Percentiles rank a stretch among this genome's conserved stretches.
phyloP scores from a whole-genome alignment of 1,284 basidiomycete species.

The Sporisorium sorghi region DNA sequence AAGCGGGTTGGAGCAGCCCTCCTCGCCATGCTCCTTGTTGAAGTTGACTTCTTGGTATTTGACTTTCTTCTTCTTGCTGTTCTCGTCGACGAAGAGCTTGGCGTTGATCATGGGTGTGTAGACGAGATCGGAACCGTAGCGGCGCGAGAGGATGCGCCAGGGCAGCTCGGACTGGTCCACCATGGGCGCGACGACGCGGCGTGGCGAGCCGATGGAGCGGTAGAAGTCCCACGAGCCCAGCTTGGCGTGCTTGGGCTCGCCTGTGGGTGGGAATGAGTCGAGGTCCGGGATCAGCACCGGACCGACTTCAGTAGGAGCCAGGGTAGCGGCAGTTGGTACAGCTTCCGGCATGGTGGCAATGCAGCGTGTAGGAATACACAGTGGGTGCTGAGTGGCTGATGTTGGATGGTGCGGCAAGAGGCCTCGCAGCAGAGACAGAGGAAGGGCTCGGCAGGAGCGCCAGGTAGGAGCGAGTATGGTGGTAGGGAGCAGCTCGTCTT shows the following conservation, averaged over 20 bases:
- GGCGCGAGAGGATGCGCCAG: constrained; percentile 87
- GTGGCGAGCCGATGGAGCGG: constrained; percentile 82
- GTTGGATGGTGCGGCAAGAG: background rate
- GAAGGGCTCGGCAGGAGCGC: constrained; percentile 19
- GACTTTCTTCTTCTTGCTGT: constrained; percentile 46
- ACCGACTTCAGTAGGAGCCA: constrained; percentile 24
- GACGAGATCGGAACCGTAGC: constrained; percentile 83
- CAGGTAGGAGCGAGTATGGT: constrained; percentile 20
- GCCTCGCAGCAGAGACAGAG: background rate
- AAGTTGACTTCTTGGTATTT: constrained; percentile 53
- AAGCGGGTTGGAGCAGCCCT: constrained; percentile 39
- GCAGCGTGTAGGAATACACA: background rate
- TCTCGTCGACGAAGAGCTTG: constrained; percentile 77
- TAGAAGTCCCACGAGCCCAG: constrained; percentile 86
- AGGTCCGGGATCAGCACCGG: constrained; percentile 42
- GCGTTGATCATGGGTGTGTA: constrained; percentile 99
- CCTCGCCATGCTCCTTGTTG: constrained; percentile 52
- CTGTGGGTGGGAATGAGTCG: constrained; percentile 62
- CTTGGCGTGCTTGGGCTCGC: constrained; percentile 72
- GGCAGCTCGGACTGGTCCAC: constrained; percentile 92
- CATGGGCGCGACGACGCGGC: constrained; percentile 93
- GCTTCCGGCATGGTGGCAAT: constrained; percentile 38
- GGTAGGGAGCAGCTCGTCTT: too few relatives aligned
- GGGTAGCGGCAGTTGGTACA: background rate
- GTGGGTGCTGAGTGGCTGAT: background rate